These are phyloP conservation scores for Trichosanthes truncata DNA, from an alignment of 306 rosid species.

Conservation along the genomic window DNA sequence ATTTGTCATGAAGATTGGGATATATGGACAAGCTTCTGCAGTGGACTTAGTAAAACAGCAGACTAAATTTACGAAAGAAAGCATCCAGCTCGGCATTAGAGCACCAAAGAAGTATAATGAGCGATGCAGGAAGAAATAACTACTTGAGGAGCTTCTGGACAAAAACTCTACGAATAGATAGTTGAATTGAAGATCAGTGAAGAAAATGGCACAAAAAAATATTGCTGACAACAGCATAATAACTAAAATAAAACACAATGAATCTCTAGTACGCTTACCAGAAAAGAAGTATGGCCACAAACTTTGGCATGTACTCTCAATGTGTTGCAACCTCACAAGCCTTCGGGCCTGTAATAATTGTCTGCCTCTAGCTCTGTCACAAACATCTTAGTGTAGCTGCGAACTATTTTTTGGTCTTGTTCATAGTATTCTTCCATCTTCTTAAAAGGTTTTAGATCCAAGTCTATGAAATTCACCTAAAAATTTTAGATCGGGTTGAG, in stretches of 20 bases:
- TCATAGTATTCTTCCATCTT: slow-evolving; percentile 80
- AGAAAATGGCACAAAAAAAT: neutral
- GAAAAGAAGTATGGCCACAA: neutral
- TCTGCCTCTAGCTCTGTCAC: slow-evolving; percentile 34
- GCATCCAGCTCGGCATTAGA: neutral
- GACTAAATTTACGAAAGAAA: neutral
- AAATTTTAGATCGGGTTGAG: neutral
- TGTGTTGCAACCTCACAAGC: slow-evolving; percentile 13
- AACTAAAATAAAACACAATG: neutral
- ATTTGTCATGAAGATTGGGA: neutral
- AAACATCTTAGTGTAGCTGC: slow-evolving; percentile 46
- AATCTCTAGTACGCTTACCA: neutral
- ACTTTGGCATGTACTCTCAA: slow-evolving; percentile 16
- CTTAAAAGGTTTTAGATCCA: slow-evolving; percentile 72
- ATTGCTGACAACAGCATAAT: neutral
- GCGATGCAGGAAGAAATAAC: neutral
- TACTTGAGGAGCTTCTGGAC: neutral
- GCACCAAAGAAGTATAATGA: neutral
- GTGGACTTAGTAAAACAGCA: neutral
- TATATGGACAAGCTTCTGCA: neutral
- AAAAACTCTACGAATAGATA: neutral
- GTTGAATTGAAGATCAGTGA: neutral
- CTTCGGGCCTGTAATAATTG: slow-evolving; percentile 21
- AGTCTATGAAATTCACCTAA: slow-evolving; percentile 66
- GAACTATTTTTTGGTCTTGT: slow-evolving; percentile 65